These are phyloP conservation scores for Chlamydomonas sphaeroides DNA, from an alignment of 139 green algal genomes.

Conservation along the genomic window DNA sequence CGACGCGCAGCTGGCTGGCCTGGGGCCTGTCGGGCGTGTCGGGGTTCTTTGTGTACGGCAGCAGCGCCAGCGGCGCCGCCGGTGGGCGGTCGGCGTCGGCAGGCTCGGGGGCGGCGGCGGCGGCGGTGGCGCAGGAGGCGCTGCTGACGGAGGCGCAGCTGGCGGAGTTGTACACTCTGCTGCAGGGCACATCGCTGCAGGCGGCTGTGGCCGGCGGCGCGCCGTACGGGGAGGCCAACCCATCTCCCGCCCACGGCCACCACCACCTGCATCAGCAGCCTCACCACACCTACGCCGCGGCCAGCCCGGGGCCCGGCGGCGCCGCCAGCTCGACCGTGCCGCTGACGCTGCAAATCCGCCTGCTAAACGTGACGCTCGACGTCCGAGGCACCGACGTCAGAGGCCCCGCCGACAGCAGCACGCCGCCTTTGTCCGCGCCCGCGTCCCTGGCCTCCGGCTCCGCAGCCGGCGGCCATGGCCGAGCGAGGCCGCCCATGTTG, in stretches of 20 bases:
- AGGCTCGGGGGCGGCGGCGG: neutral
- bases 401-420: neutral
- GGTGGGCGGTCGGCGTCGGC: no score
- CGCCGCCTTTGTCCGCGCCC: neutral
- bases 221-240: neutral
- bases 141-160: constrained; percentile 26
- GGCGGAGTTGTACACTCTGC: constrained; percentile 38
- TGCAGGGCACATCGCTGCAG: constrained; percentile 22
- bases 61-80: neutral
- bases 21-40: constrained; percentile 58
- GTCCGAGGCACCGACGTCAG: neutral
- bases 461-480: neutral
- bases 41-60: constrained; percentile 43
- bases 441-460: no score
- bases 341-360: constrained; percentile 11
- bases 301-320: neutral
- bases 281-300: neutral
- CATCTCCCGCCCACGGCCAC: neutral
- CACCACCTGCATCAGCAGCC: neutral
- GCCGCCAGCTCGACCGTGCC: neutral
- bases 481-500: neutral
- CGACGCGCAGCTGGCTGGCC: constrained; percentile 58
- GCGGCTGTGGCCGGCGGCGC: neutral
- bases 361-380: constrained; percentile 11
- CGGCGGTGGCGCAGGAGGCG: neutral